A percentile compares a stretch with the other conserved stretches of the same genome.
Conservation (phyloP, 306 rosid species). For the Medicago arabica region DNA sequence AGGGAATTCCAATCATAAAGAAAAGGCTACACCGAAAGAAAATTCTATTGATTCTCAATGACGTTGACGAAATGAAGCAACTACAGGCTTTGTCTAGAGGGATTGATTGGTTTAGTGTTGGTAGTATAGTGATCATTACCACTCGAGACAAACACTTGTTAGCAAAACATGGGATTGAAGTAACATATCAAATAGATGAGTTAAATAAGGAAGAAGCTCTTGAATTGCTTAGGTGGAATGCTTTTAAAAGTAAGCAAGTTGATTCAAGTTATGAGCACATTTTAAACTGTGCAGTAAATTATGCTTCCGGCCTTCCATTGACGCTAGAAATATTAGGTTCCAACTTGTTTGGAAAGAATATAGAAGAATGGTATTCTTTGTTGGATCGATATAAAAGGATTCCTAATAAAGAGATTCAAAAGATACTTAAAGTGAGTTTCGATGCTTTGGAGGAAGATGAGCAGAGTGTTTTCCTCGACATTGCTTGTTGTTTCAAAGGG, state of each 20-base stretch:
- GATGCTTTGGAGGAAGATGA: constrained; percentile 20
- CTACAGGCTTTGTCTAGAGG: background rate
- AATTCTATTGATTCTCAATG: constrained; percentile 42
- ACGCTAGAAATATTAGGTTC: constrained; percentile 43
- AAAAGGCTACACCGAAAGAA: constrained; percentile 10
- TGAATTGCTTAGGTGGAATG: constrained; percentile 41
- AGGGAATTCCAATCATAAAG: constrained; percentile 26
- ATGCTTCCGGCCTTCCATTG: constrained; percentile 34
- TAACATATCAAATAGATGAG: background rate
- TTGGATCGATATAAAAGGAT: constrained; percentile 8
- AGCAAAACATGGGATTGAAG: background rate
- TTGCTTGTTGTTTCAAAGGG: constrained; percentile 34
- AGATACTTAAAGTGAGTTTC: constrained; percentile 26
- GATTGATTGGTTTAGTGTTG: no score
- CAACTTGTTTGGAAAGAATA: background rate
- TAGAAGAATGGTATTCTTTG: constrained; percentile 27
- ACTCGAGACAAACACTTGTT: constrained; percentile 40
- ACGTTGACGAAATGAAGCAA: constrained; percentile 23
- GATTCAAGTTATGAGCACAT: background rate
- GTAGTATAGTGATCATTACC: background rate
- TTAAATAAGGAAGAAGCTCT: constrained; percentile 18
- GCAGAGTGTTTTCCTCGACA: constrained; percentile 28
- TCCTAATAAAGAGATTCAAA: background rate
- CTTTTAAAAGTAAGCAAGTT: constrained; percentile 13
- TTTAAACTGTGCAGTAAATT: background rate